Base-by-base conservation (phyloP, 164 flowering plant species). In the Warburgia ugandensis region DNA sequence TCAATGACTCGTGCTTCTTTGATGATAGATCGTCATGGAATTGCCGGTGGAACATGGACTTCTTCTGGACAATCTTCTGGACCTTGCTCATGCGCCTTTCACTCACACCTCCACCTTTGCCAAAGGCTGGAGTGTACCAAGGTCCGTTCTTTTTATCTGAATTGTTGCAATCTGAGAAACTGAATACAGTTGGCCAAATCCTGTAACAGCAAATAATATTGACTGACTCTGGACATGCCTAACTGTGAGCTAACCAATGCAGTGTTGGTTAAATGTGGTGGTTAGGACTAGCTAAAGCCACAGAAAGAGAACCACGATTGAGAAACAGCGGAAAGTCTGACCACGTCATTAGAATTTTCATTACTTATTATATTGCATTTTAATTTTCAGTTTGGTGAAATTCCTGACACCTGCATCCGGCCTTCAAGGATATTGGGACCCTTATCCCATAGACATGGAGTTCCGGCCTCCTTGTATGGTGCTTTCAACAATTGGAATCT, bases 91-190 rank as follows among this genome's bases (percentile, higher is more conserved):
- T 66, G 98, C 96, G 11, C 98, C 97, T 29, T 91, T 91, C 64
- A 87, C 96, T 46, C 97, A 91, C 59, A 87, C 98, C n/a, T 83
- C 96, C 12, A 91, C 98, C 11, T 91, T 91, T 55, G 96, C 98
- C 26, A 91, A 91, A 72, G 98, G 96, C 63, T 91, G 98, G 98
- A 77, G 74, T 44, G 92, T 91, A 20, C 98, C 98, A 3, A 87
- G 89, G 98, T 90, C 54, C 27, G 78, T 63, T 58, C 36, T 49
- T 10, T 1, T 31, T 2, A 6, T 38, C 14, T 17, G 10, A 51
- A 21, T 3, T 45, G n/a, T n/a, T n/a, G n/a, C n/a, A n/a, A n/a
- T n/a, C n/a, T n/a, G n/a, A n/a, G n/a, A n/a, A n/a, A n/a, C n/a
- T n/a, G n/a, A n/a, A n/a, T n/a, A n/a, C n/a, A n/a, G n/a, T n/a